These are phyloP conservation scores for Nematodospora anomalae DNA, from an alignment of 1,139 yeast genomes.

Conservation along the genomic window DNA sequence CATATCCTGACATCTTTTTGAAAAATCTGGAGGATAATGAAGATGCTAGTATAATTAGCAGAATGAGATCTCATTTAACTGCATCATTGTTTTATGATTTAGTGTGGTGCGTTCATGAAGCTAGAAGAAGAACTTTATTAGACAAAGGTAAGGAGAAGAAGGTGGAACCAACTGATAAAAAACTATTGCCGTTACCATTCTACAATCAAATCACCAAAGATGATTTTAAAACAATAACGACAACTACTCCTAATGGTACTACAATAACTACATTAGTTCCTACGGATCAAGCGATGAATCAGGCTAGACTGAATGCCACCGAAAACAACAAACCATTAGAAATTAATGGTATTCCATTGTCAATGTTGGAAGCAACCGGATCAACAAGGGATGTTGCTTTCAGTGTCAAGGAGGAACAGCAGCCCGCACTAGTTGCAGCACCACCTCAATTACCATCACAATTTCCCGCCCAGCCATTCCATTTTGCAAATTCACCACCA, in stretches of 20 bases:
- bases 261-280: conserved; percentile 88
- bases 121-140: conserved; percentile 68
- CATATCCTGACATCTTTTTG: conserved; percentile 77
- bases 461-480: conserved; percentile 8
- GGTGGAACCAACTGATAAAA: conserved; percentile 17
- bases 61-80: conserved; percentile 91
- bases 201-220: conserved; percentile 91
- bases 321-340: conserved; percentile 58
- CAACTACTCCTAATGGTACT: conserved; percentile 91
- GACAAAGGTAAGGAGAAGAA: conserved; percentile 40
- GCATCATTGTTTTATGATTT: conserved; percentile 90
- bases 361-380: conserved; percentile 81
- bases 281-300: conserved; percentile 69
- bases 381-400: conserved; percentile 13
- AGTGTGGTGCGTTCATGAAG: conserved; percentile 95
- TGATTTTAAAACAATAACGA: conserved; percentile 80
- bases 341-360: conserved; percentile 77
- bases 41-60: conserved; percentile 65
- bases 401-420: conserved; percentile 2
- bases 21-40: conserved; percentile 25
- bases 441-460: conserved; percentile 8
- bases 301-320: conserved; percentile 58
- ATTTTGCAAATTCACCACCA: conserved; percentile 17
- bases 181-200: conserved; percentile 79
- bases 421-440: conserved; percentile 5